Base-by-base conservation (phyloP, 1,139 yeast genomes). In the Yamadazyma diddensiae region DNA sequence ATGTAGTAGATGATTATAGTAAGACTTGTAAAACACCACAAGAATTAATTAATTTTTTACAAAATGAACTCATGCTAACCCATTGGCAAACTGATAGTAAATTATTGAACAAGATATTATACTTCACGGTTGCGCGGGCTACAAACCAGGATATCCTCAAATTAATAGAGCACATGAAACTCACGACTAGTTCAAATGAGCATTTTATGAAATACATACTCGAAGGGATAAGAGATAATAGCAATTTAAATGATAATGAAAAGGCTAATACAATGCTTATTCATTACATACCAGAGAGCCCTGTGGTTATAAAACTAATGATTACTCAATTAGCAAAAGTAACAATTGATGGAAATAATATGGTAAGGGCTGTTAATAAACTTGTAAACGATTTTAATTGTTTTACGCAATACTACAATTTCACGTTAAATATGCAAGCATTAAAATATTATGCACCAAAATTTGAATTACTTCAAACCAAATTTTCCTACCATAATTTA, bases 1-100 rank as follows among this genome's bases (percentile, higher is more conserved):
- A 55, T 31, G 57, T 68, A 4, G 41, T 69, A 9, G 67, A 61
- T 34, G 75, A 69, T 41, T 68, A 55, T 39, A 43, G 57, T 30
- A 43, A 47, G 21, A 54, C 65, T 9, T 57, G 69, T 3, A 41
- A 35, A 9, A 46, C 47, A 13, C 45, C 54, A 1, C 27, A 37
- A 2, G 66, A 67, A 10, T 41, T 68, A 12, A 47, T 58, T 3
- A 28, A 46, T 3, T 69, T 69, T 30, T 51, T 69, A 21, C 68
- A 62, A 35, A 41, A 38, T 13, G 72, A 65, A 33, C 51, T 68
- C 32, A 49, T 55, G 15, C 42, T 53, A 14, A 37, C 35, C 3
- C 24, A 45, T 15, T 69, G 74, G 74, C 33, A 41, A 21, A 28
- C 39, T 5, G 66, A 64, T 38, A 49, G 55, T 9, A 52, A 54